A percentile compares a stretch with the other conserved stretches of the same genome.
These are phyloP conservation scores for Oropetium thomaeum DNA, from an alignment of 176 grass and related monocot genomes.

Conservation along the genomic window DNA sequence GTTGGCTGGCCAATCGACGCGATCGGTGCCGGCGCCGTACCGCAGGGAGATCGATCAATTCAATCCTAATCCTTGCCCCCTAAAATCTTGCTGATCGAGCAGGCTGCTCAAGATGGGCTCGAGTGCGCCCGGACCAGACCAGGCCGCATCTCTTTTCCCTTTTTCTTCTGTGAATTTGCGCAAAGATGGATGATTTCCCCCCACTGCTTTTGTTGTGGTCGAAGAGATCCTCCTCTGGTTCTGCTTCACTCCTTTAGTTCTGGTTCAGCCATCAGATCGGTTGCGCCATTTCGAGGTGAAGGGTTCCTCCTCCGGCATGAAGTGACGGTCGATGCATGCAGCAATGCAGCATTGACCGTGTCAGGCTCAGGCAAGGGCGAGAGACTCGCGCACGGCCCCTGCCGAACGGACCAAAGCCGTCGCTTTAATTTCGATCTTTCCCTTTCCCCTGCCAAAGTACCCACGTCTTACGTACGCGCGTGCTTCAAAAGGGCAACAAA, in stretches of 20 bases:
- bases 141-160: background rate
- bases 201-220: background rate
- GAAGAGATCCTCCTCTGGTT: too few species aligned
- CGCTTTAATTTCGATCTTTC: background rate
- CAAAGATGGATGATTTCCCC: background rate
- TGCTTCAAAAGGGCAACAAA: conserved; percentile 3
- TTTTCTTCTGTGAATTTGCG: background rate
- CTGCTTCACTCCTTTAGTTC: too few species aligned
- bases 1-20: background rate
- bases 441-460: conserved; percentile 18
- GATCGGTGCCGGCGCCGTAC: background rate
- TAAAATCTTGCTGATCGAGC: background rate
- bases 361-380: background rate
- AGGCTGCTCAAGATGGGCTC: background rate
- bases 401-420: background rate
- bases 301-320: background rate
- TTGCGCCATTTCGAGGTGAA: background rate
- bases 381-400: conserved; percentile 1
- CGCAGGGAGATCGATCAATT: background rate
- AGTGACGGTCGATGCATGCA: background rate
- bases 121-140: background rate
- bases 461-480: conserved; percentile 12
- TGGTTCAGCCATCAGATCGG: background rate
- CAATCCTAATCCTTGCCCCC: background rate
- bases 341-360: conserved; percentile 17